A percentile compares a stretch with the other conserved stretches of the same genome.
These are phyloP conservation scores for Pseudogymnoascus sp. DNA, from an alignment of 2,329 filamentous ascomycete genomes.

Conservation along the genomic window DNA sequence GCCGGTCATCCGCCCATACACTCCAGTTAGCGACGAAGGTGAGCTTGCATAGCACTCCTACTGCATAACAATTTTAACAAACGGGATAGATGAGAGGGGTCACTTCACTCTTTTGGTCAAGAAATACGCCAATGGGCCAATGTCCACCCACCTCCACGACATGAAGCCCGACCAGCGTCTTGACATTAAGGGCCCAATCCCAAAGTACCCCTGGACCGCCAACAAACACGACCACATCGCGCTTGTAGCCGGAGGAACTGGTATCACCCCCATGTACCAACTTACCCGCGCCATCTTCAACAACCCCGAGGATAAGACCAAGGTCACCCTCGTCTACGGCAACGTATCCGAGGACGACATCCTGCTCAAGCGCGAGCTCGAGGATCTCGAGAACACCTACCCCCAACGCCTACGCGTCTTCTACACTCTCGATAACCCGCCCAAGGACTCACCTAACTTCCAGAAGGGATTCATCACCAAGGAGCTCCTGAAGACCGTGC, in stretches of 20 bases:
- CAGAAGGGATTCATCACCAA: slow-evolving; percentile 76
- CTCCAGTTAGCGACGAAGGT: slow-evolving; percentile 81
- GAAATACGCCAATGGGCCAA: slow-evolving; percentile 79
- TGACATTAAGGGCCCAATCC: slow-evolving; percentile 88
- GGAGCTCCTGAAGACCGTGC: slow-evolving; percentile 87
- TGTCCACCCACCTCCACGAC: slow-evolving; percentile 82
- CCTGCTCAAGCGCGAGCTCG: slow-evolving; percentile 75
- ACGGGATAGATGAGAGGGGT: slow-evolving; percentile 56
- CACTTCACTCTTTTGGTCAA: slow-evolving; percentile 87
- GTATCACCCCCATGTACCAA: slow-evolving; percentile 98
- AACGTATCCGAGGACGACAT: slow-evolving; percentile 89
- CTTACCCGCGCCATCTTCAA: slow-evolving; percentile 85
- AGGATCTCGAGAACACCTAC: slow-evolving; percentile 86
- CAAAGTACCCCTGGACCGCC: slow-evolving; percentile 79
- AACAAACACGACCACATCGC: slow-evolving; percentile 93
- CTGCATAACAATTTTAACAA: not conserved
- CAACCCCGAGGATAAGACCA: slow-evolving; percentile 94
- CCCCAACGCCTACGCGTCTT: slow-evolving; percentile 92
- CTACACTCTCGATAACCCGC: slow-evolving; percentile 82
- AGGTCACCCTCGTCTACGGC: slow-evolving; percentile 90
- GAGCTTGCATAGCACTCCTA: slow-evolving; percentile 23
- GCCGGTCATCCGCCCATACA: slow-evolving; percentile 85
- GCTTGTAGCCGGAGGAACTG: slow-evolving; percentile 86
- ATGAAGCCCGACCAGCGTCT: slow-evolving; percentile 75
- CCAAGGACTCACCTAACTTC: slow-evolving; percentile 61